A percentile compares a stretch with the other conserved stretches of the same genome.
These are phyloP conservation scores for Bacidia gigantensis DNA, from an alignment of 495 filamentous ascomycete genomes.

Conservation along the genomic window DNA sequence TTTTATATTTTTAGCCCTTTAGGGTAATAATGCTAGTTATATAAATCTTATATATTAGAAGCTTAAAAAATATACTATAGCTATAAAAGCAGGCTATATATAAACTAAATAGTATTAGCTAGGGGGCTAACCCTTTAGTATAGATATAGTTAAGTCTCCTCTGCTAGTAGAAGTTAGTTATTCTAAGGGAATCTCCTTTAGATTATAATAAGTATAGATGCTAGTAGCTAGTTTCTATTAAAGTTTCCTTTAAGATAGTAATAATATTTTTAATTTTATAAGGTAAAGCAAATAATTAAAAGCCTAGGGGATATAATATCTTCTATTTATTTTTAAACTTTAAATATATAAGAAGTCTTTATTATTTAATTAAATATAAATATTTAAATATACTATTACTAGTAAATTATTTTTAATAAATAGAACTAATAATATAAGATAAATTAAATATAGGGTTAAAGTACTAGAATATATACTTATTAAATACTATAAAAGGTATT, in stretches of 20 bases:
- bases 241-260: conserved; percentile 66
- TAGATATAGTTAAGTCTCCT: conserved; percentile 7
- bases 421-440: conserved; percentile 55
- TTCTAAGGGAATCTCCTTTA: conserved; percentile 18
- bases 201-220: neutral
- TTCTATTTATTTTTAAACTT: conserved; percentile 66
- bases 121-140: neutral
- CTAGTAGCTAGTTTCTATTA: conserved; percentile 44
- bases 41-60: neutral
- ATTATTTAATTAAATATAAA: conserved; percentile 51
- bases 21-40: neutral
- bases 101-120: conserved; percentile 22
- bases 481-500: conserved; percentile 39
- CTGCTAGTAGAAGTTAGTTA: conserved; percentile 23
- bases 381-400: conserved; percentile 52
- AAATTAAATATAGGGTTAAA: conserved; percentile 56
- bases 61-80: neutral
- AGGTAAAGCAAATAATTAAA: conserved; percentile 69
- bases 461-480: conserved; percentile 57
- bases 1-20: neutral
- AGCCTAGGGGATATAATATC: conserved; percentile 56
- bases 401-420: conserved; percentile 59
- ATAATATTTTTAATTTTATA: conserved; percentile 59
- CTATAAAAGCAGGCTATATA: conserved; percentile 23
- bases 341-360: conserved; percentile 64